Evolutionary conservation across 306 rosid genomes (phyloP).

Genomic region (Hippophae rhamnoides): DNA sequence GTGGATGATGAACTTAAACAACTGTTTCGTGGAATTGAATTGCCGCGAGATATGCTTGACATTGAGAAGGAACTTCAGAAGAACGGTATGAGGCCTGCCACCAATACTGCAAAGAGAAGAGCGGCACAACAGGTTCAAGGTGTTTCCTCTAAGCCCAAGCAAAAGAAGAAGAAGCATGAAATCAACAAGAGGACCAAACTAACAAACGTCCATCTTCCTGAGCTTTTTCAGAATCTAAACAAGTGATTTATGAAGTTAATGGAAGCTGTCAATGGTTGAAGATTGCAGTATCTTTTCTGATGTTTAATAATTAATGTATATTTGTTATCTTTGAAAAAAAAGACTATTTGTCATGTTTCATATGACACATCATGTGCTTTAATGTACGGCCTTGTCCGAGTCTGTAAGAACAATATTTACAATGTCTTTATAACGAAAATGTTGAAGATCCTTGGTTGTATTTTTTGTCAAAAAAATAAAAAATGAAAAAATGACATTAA

Average conservation of each 20-base stretch:
- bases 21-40: constrained; percentile 63
- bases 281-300: no score
- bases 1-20: constrained; percentile 81
- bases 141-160: constrained; percentile 54
- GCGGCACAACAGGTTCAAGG: constrained; percentile 74
- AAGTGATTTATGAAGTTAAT: constrained; percentile 17
- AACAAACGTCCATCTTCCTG: constrained; percentile 92
- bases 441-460: no score
- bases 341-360: no score
- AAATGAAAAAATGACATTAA: no score
- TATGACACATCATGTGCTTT: no score
- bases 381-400: no score
- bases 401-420: no score
- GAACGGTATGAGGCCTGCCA: constrained; percentile 95
- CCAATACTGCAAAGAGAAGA: constrained; percentile 91
- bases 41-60: constrained; percentile 89
- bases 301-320: no score
- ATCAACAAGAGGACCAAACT: constrained; percentile 90
- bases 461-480: no score
- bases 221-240: constrained; percentile 58
- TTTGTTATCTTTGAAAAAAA: no score
- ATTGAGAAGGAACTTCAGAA: constrained; percentile 89
- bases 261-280: background rate
- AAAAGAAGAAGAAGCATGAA: constrained; percentile 89
- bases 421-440: no score